Conservation (phyloP, 139 green algal genomes). For the Chlamydomonas applanata region DNA sequence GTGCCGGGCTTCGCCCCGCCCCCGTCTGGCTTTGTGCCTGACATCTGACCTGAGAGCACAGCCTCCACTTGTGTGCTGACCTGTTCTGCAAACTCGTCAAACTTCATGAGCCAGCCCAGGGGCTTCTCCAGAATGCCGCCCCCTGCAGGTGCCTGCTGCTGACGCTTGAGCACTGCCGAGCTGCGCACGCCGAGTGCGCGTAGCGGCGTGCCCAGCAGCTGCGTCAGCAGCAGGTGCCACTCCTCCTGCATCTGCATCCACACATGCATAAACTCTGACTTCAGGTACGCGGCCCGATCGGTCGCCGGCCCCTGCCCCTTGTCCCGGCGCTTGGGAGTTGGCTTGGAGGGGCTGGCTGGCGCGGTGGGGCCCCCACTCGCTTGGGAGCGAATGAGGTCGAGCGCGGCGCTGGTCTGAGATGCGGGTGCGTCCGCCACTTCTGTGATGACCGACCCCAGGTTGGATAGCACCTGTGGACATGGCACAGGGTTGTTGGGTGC, state of each 20-base stretch:
- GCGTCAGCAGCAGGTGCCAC: constrained; percentile 21
- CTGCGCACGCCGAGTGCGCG: constrained; percentile 2
- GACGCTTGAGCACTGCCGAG: not conserved
- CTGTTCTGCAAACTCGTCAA: constrained; percentile 1
- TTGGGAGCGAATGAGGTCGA: too few species aligned
- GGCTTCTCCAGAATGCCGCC: not conserved
- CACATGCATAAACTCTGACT: constrained; percentile 17
- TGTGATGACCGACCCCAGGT: constrained; percentile 17
- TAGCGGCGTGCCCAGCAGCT: constrained; percentile 11
- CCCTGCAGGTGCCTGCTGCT: not conserved
- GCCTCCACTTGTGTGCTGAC: not conserved
- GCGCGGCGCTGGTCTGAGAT: not conserved
- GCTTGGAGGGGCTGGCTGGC: too few species aligned
- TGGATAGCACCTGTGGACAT: not conserved
- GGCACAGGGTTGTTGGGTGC: not conserved
- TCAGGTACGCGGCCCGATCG: constrained; percentile 21
- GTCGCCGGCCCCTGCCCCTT: constrained; percentile 12
- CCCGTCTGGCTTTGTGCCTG: too few species aligned
- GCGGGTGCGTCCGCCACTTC: constrained; percentile 23
- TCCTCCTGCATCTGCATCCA: constrained; percentile 35
- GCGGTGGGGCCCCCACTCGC: too few species aligned
- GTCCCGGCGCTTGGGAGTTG: too few species aligned
- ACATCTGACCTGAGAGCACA: too few species aligned
- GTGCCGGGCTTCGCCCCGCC: too few species aligned
- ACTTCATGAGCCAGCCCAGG: not conserved